Conservation (phyloP, 129 eudicot species). For the carrot (Daucus carota) region DNA sequence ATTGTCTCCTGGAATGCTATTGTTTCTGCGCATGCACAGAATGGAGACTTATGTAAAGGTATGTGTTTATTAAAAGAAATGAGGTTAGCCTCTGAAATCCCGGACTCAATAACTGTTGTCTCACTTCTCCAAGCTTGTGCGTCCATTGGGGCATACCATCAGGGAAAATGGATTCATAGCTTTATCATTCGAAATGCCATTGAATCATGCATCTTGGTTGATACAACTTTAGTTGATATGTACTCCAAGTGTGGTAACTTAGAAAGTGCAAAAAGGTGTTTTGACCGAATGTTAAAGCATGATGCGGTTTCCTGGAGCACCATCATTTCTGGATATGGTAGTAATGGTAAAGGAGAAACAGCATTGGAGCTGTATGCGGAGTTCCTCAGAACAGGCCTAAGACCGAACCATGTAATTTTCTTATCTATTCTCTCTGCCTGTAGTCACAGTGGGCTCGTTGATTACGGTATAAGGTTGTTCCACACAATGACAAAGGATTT, state of each 20-base stretch:
- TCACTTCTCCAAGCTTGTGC: constrained; percentile 92
- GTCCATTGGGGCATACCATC: constrained; percentile 77
- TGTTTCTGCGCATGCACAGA: constrained; percentile 67
- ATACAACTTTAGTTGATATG: constrained; percentile 87
- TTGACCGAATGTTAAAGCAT: constrained; percentile 56
- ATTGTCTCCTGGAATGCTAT: constrained; percentile 89
- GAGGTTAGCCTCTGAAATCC: constrained; percentile 49
- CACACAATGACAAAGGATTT: constrained; percentile 47
- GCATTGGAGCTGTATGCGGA: constrained; percentile 53
- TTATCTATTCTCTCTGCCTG: constrained; percentile 68
- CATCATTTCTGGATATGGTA: constrained; percentile 80
- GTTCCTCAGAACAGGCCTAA: constrained; percentile 39
- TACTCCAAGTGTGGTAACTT: constrained; percentile 86
- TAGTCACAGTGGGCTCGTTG: constrained; percentile 77
- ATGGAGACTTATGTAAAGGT: constrained; percentile 48
- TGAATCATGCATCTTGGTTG: constrained; percentile 42
- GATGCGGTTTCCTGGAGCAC: constrained; percentile 83
- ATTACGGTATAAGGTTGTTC: constrained; percentile 57
- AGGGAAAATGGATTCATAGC: constrained; percentile 76
- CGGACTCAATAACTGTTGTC: constrained; percentile 67
- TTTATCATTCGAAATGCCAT: constrained; percentile 48
- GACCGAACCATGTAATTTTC: constrained; percentile 59
- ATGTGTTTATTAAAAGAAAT: constrained; percentile 51
- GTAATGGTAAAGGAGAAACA: constrained; percentile 78
- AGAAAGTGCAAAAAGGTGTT: constrained; percentile 55